These are phyloP conservation scores for Glycine latifolia DNA, from an alignment of 306 rosid genomes.

Conservation along the genomic window DNA sequence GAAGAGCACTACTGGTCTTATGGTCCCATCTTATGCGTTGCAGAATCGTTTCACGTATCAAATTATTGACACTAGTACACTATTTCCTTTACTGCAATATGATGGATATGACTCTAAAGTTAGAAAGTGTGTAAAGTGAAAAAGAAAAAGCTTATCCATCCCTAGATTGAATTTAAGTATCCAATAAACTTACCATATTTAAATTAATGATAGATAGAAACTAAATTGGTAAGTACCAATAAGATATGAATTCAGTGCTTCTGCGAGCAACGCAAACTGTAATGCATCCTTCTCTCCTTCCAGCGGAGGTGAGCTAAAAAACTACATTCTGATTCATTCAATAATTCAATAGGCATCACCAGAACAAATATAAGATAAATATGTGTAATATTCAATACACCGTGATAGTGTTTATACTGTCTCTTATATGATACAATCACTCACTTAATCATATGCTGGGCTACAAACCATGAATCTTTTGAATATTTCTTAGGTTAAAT, in stretches of 20 bases:
- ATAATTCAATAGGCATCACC: conserved; percentile 5
- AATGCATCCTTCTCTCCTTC: not conserved
- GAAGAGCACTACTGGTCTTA: not conserved
- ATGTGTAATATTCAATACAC: conserved; percentile 42
- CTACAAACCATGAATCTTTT: conserved; percentile 52
- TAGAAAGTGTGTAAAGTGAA: not conserved
- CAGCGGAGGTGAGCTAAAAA: conserved; percentile 2
- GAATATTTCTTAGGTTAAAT: conserved; percentile 50
- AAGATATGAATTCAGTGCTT: conserved; percentile 26
- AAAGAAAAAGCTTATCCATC: not conserved
- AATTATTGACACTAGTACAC: not conserved
- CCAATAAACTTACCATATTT: not conserved
- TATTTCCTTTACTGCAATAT: not conserved
- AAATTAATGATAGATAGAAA: not conserved
- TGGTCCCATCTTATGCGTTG: not conserved
- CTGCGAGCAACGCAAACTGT: not conserved
- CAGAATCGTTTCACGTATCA: not conserved
- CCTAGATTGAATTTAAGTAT: not conserved
- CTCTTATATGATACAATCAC: conserved; percentile 46
- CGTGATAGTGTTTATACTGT: conserved; percentile 34
- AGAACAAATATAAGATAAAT: conserved; percentile 35
- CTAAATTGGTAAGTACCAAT: not conserved
- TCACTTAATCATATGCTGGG: conserved; percentile 44
- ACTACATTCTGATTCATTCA: conserved; percentile 26
- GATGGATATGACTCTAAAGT: not conserved